These are phyloP conservation scores for Sphagnum fallax DNA, from an alignment of 228 moss, liverwort and hornwort genomes.

Conservation along the genomic window DNA sequence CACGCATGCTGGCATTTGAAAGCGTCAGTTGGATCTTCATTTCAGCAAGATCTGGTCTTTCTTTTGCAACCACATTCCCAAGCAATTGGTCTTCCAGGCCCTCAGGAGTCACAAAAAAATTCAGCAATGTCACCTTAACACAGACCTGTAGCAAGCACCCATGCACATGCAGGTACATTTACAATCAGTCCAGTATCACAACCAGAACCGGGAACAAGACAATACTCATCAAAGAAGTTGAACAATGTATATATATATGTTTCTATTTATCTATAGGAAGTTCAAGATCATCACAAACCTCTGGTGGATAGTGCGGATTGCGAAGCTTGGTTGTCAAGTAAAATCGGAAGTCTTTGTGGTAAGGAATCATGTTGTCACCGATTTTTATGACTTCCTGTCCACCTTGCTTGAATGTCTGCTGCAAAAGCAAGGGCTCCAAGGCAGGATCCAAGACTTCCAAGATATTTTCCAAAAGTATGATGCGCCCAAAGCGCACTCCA, in stretches of 20 bases:
- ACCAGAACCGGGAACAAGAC: too few relatives aligned
- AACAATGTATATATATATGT: too few relatives aligned
- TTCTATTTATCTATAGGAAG: too few relatives aligned
- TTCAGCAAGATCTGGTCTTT: constrained; percentile 79
- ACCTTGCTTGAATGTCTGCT: constrained; percentile 85
- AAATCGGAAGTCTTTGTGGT: constrained; percentile 79
- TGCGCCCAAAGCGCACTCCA: constrained; percentile 72
- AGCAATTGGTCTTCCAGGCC: constrained; percentile 87
- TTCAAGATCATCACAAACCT: constrained; percentile 23
- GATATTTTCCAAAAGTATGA: constrained; percentile 70
- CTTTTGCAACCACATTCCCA: constrained; percentile 75
- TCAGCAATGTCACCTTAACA: constrained; percentile 86
- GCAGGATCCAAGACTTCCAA: constrained; percentile 82
- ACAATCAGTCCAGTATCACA: too few relatives aligned
- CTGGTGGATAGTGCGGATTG: constrained; percentile 88
- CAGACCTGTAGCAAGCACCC: constrained; percentile 41
- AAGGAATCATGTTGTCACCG: constrained; percentile 87
- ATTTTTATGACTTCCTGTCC: constrained; percentile 94
- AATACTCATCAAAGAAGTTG: too few relatives aligned
- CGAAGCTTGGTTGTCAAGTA: constrained; percentile 84
- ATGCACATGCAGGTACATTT: neutral
- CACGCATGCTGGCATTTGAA: constrained; percentile 86
- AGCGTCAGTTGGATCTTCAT: constrained; percentile 81
- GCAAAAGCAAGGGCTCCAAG: constrained; percentile 75
- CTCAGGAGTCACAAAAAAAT: constrained; percentile 84